Base-by-base conservation (phyloP, 805 yeast species). In the Suhomyces tanzawaensis region DNA sequence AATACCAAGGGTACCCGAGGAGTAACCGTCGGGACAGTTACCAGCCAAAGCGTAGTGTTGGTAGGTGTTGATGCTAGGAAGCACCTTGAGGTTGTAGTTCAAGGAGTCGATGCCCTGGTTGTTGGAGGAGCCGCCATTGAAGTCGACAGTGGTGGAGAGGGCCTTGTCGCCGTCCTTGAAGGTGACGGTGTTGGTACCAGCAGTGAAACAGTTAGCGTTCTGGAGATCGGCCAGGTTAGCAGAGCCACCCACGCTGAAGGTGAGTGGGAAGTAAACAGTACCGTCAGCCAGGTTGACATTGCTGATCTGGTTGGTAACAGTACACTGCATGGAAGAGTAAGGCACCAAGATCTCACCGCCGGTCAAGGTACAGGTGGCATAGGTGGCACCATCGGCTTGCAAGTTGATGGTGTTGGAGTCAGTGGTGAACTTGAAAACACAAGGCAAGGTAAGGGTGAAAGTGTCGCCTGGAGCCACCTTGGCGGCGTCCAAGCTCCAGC, bases 1-100 rank as follows among this genome's bases (percentile, higher is more conserved):
- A 15, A 57, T 27, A 13, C 62, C 65, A 23, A 60, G 28, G 1
- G 38, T 42, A 24, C 62, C 64, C 12, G 45, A 33, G 3, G 30
- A 17, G 22, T 52, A 51, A 8, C 63, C 64, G 19, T 36, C 44
- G 1, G 49, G 39, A 47, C 63, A 43, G 43, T 52, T 14, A 39
- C 40, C 34, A 34, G 40, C 43, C 12, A 40, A 41, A 16, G 42
- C 31, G 25, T 42, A 45, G 16, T 29, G 32, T 28, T 42, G 44
- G 16, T 15, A 19, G 15, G 12, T 16, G 11, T 35, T 42, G 4
- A 48, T 19, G 2, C 47, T 29, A 12, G 55, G 57, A 19, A 49
- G 14, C 2, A n/a, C 7, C 29, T 42, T 38, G 25, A 36, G 21
- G 8, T n/a, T 16, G 32, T 23, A 25, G 14, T 35, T 16, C 13